Conservation (phyloP, 2,329 filamentous ascomycete species). For the Chaetothyriales sp. region DNA sequence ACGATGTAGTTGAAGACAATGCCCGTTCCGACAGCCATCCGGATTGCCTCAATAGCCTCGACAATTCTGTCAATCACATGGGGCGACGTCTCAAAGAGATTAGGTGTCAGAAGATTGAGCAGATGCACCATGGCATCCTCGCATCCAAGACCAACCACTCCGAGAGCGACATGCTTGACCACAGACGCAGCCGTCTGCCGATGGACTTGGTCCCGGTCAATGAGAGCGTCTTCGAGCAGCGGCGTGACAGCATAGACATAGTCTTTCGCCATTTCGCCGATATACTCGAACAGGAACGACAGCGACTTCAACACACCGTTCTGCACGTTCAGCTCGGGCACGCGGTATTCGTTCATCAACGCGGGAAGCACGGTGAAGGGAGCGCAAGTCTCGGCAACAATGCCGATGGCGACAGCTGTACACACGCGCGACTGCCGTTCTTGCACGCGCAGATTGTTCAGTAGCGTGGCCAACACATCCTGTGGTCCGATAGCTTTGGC, state of each 20-base stretch:
- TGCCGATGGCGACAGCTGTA: slow-evolving; percentile 95
- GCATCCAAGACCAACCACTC: slow-evolving; percentile 92
- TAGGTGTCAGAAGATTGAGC: slow-evolving; percentile 89
- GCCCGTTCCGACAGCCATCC: slow-evolving; percentile 83
- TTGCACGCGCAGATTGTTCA: slow-evolving; percentile 94
- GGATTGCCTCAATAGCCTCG: slow-evolving; percentile 90
- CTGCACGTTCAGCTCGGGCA: slow-evolving; percentile 95
- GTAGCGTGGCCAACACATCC: slow-evolving; percentile 84
- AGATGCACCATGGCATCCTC: slow-evolving; percentile 98
- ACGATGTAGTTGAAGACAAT: slow-evolving; percentile 96
- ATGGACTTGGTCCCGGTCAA: slow-evolving; percentile 95
- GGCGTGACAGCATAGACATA: slow-evolving; percentile 98
- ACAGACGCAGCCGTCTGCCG: slow-evolving; percentile 91
- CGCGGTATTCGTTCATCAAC: slow-evolving; percentile 97
- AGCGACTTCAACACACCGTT: slow-evolving; percentile 96
- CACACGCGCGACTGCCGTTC: slow-evolving; percentile 97
- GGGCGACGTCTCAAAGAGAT: slow-evolving; percentile 92
- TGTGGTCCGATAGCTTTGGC: slow-evolving; percentile 97
- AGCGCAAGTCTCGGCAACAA: slow-evolving; percentile 94
- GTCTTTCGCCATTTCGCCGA: slow-evolving; percentile 98
- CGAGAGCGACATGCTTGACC: slow-evolving; percentile 93
- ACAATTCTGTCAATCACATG: slow-evolving; percentile 98
- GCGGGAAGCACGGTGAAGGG: slow-evolving; percentile 97
- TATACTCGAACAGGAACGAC: slow-evolving; percentile 97
- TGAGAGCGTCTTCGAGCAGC: slow-evolving; percentile 87